Evolutionary conservation across 2,329 filamentous ascomycete genomes (phyloP).

Genomic region (Lasiodiplodia theobromae): DNA sequence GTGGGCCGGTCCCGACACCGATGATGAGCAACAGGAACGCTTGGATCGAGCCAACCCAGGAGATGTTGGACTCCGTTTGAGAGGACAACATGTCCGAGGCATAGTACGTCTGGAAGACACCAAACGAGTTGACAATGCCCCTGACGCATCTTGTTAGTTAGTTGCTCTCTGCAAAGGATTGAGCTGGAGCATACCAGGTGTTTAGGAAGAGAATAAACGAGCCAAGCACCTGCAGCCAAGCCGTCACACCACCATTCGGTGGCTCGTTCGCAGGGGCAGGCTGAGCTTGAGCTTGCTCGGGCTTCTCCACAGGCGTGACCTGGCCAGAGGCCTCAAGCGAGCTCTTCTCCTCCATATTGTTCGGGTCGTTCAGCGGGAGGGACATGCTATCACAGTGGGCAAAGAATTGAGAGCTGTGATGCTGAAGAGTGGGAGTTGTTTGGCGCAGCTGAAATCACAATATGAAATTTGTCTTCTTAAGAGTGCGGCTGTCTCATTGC

Average conservation of each 20-base stretch:
- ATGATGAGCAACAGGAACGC: conserved; percentile 56
- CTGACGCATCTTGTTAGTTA: conserved; percentile 31
- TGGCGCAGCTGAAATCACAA: background rate
- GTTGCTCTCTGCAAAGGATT: background rate
- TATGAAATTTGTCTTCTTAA: background rate
- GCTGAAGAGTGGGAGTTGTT: background rate
- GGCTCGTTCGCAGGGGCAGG: conserved; percentile 14
- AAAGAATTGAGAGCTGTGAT: background rate
- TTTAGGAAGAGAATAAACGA: conserved; percentile 59
- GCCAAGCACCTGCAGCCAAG: conserved; percentile 58
- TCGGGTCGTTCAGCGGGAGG: background rate
- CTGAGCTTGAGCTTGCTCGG: background rate
- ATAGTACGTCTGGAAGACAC: conserved; percentile 58
- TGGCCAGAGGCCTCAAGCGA: background rate
- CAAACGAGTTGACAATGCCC: conserved; percentile 56
- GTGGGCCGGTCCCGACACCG: conserved; percentile 55
- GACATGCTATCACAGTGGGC: background rate
- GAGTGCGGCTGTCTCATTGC: background rate
- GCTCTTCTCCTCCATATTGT: background rate
- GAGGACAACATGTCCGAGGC: conserved; percentile 50
- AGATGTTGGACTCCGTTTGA: conserved; percentile 51
- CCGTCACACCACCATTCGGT: conserved; percentile 54
- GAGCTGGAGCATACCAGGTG: conserved; percentile 47
- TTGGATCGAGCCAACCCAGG: conserved; percentile 59
- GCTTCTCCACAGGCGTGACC: background rate